These are phyloP conservation scores for Mycosarcoma mackinlayi DNA, from an alignment of 1,284 basidiomycete species.

Conservation along the genomic window DNA sequence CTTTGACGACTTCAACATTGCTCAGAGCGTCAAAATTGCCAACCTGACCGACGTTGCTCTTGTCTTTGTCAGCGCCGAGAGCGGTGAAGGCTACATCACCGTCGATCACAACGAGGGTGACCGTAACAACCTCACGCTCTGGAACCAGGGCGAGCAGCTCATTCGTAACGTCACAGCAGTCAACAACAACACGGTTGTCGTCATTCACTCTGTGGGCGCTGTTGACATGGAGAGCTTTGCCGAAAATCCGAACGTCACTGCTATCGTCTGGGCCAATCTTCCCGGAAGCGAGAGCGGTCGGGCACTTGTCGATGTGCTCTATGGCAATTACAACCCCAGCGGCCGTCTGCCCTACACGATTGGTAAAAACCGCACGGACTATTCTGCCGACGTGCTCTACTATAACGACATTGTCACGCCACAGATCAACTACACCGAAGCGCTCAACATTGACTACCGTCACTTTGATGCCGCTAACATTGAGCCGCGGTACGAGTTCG, in stretches of 20 bases:
- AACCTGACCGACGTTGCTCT: slow-evolving; percentile 71
- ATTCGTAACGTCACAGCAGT: slow-evolving; percentile 49
- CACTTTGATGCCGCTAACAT: slow-evolving; percentile 53
- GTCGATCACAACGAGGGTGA: slow-evolving; percentile 72
- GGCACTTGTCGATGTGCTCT: slow-evolving; percentile 54
- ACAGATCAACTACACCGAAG: slow-evolving; percentile 61
- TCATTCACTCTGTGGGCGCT: slow-evolving; percentile 55
- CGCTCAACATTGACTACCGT: slow-evolving; percentile 56
- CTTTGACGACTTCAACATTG: slow-evolving; percentile 74
- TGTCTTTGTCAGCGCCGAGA: slow-evolving; percentile 73
- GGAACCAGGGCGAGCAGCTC: slow-evolving; percentile 77
- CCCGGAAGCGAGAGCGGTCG: slow-evolving; percentile 58
- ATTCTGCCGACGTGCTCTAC: slow-evolving; percentile 52
- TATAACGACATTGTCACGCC: slow-evolving; percentile 40
- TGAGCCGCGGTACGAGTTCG: slow-evolving; percentile 57
- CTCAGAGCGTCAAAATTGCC: slow-evolving; percentile 50
- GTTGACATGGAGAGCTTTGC: slow-evolving; percentile 56
- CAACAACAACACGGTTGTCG: slow-evolving; percentile 62
- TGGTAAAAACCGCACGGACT: slow-evolving; percentile 54
- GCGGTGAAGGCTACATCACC: slow-evolving; percentile 70
- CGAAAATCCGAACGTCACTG: slow-evolving; percentile 61
- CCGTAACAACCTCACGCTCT: slow-evolving; percentile 81
- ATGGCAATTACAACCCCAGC: slow-evolving; percentile 57
- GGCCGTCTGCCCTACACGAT: slow-evolving; percentile 63
- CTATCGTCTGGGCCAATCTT: slow-evolving; percentile 55